phyloP scores from a whole-genome alignment of 441 rosid genomes.

The Codiaeum variegatum region DNA sequence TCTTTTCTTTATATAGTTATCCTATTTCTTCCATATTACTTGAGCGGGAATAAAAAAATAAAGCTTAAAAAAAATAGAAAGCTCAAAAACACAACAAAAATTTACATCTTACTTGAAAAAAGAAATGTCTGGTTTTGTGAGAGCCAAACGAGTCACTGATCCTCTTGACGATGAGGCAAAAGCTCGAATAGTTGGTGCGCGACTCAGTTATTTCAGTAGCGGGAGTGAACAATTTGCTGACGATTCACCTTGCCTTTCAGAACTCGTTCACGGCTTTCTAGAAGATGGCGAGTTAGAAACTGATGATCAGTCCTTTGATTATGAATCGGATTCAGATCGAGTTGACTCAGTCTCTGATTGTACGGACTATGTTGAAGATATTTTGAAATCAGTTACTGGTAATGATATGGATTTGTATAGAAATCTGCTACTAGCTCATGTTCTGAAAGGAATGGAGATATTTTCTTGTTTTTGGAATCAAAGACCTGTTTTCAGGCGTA shows the following conservation, averaged over 20 bases:
- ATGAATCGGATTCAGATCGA: conserved; percentile 42
- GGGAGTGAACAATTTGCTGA: conserved; percentile 69
- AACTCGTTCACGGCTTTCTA: conserved; percentile 75
- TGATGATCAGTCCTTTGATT: background rate
- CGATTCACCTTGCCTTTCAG: conserved; percentile 55
- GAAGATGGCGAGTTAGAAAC: conserved; percentile 34
- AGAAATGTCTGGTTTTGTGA: conserved; percentile 30
- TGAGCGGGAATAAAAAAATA: too few species aligned
- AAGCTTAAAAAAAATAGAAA: background rate
- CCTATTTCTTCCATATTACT: background rate
- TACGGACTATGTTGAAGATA: conserved; percentile 28
- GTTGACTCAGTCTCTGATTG: conserved; percentile 30
- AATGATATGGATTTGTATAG: conserved; percentile 37
- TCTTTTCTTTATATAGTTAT: background rate
- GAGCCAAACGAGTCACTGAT: conserved; percentile 55
- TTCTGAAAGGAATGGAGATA: conserved; percentile 40
- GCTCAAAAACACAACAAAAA: background rate
- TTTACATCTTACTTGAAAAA: background rate
- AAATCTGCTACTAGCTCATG: conserved; percentile 39
- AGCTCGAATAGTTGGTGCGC: conserved; percentile 54
- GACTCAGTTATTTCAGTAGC: conserved; percentile 48
- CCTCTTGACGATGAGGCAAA: conserved; percentile 55
- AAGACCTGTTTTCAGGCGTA: conserved; percentile 38
- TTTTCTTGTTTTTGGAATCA: conserved; percentile 33
- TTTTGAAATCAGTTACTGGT: conserved; percentile 14